Evolutionary conservation across 2,329 filamentous ascomycete species (phyloP).

Genomic region (Talaromyces piceae): DNA sequence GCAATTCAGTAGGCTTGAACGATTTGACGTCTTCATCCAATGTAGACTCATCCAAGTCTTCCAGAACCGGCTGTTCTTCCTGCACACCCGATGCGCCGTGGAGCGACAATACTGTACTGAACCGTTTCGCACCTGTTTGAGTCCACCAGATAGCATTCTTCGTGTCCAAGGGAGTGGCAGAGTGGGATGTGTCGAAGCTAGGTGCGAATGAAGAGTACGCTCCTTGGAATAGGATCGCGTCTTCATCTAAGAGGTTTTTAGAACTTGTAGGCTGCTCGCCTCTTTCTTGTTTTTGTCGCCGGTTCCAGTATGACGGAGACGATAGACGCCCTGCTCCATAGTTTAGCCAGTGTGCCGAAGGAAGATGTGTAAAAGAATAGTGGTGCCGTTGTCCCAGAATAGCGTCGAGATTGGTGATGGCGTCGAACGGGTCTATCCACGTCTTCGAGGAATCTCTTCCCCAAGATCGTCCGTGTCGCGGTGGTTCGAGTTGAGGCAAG

Average conservation of each 20-base stretch:
- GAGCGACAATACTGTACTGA: conserved; percentile 29
- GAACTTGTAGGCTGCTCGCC: conserved; percentile 16
- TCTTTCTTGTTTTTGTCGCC: conserved; percentile 24
- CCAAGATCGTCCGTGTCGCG: conserved; percentile 28
- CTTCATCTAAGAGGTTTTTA: conserved; percentile 23
- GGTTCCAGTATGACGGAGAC: conserved; percentile 32
- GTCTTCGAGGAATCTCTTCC: conserved; percentile 24
- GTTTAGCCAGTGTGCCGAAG: conserved; percentile 37
- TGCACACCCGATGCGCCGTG: conserved; percentile 15
- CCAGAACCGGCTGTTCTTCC: conserved; percentile 19
- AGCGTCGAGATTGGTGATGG: conserved; percentile 25
- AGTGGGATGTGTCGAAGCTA: conserved; percentile 37
- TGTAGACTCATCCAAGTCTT: conserved; percentile 31
- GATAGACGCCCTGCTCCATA: conserved; percentile 34
- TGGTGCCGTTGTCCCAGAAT: conserved; percentile 32
- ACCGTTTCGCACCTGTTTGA: conserved; percentile 31
- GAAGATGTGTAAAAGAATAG: conserved; percentile 34
- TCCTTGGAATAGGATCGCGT: conserved; percentile 32
- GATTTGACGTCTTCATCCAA: conserved; percentile 37
- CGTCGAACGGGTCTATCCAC: conserved; percentile 38
- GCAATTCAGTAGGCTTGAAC: conserved; percentile 31
- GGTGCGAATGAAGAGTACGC: conserved; percentile 45
- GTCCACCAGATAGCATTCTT: conserved; percentile 42
- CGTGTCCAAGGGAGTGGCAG: conserved; percentile 35
- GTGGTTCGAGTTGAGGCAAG: conserved; percentile 33